Evolutionary conservation across 108 stramenopile genomes (phyloP), one percentile per base, ranked within the genome.

Genomic region (Nitzschia sp.): DNA sequence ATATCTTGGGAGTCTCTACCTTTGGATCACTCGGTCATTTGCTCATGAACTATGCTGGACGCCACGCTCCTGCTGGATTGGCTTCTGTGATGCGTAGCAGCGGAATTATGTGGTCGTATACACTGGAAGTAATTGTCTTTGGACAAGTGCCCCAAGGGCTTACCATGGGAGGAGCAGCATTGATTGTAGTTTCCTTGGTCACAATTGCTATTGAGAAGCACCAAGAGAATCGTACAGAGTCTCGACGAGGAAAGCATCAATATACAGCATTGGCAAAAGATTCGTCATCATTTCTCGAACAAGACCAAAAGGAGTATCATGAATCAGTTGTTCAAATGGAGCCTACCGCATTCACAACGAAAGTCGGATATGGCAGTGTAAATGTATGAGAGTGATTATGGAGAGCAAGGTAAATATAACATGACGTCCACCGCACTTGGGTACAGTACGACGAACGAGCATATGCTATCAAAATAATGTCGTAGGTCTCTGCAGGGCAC

Each of bases 41-140:
- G 28, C 19, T 79, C 19, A 34, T 83, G 31, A 83, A 83, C 53
- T 79, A 66, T 66, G 68, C 78, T 11, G 82, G 58, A 17, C 69
- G 70, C 45, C 34, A 67, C 13, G 75, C 66, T 21, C 77, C 77
- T 13, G 78, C 82, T 0, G 74, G 77, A 1, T 36, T 83, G 58
- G 66, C 35, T 2, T 64, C 68, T 17, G 30, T 83, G 11, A 56
- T 83, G 25, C 63, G 78, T 28, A 27, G 58, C 32, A 60, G 53
- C 23, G 78, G 67, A 31, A 83, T 83, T 34, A 8, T 78, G 31
- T 79, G 69, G 69, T 69, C 78, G 17, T 77, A 77, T 53, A 16
- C 28, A 15, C 45, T 64, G 11, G 76, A 77, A 54, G 55, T 77
- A 28, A n/a, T 70, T 2, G 35, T 77, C 22, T 77, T 77, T 66